Base-by-base conservation (phyloP, 2,329 filamentous ascomycete genomes). In the Eutypella sp. region DNA sequence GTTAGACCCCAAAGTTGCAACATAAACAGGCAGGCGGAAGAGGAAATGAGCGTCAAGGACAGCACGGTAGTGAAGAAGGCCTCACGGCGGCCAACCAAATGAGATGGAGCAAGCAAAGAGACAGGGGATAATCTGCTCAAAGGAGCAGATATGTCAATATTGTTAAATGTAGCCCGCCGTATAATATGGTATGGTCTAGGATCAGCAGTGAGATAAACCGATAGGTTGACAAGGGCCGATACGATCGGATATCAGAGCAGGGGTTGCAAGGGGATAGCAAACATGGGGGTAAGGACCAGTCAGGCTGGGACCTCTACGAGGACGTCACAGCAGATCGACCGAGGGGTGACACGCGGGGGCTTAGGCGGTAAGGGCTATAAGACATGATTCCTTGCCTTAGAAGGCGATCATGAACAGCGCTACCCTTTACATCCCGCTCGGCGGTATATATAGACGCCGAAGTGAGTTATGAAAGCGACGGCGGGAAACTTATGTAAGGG, bases 191-290 rank as follows among this genome's bases (percentile, higher is more conserved):
- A 40, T 16, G 20, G 19, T 24, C 16, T 44, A 47, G 49, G 50
- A 51, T 54, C 50, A 48, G 55, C 54, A 56, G 47, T n/a, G 47
- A 57, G 55, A 59, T 58, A 57, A 58, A 58, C 52, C 55, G 57
- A 59, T 57, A 59, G 57, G 56, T 53, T 47, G 55, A 52, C 53
- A 56, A 47, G 41, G 44, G 31, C 54, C 52, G 55, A 52, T 49
- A 55, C 5, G 56, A 53, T 51, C 51, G 53, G 48, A 52, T 52
- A 54, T 44, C 44, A 44, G 48, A 47, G 44, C 48, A 52, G 52
- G 49, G 36, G 36, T 39, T 15, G 11, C 5, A 23, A 20, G 23
- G 20, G 15, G 2, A 18, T 27, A 27, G 15, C 18, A 11, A 43
- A n/a, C n/a, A 36, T 43, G 45, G 45, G 45, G 45, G 34, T n/a